These are phyloP conservation scores for Smittium culicis DNA, from an alignment of 371 early-diverging fungal species.

Conservation along the genomic window DNA sequence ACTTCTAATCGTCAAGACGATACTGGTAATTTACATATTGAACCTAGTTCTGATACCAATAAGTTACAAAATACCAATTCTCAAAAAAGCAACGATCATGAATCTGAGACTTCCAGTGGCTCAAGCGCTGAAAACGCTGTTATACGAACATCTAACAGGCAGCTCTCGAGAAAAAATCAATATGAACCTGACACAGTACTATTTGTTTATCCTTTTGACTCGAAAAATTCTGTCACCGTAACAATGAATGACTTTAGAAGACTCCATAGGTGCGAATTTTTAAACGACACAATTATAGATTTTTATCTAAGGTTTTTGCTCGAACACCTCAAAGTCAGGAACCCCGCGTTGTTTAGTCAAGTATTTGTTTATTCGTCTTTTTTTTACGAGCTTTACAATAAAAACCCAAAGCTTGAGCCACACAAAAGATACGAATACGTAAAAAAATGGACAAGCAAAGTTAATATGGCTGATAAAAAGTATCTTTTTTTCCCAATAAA, in stretches of 20 bases:
- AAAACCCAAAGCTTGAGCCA: slow-evolving; percentile 1
- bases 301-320: slow-evolving; percentile 39
- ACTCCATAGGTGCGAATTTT: slow-evolving; percentile 40
- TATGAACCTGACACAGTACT: slow-evolving; percentile 14
- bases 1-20: background rate
- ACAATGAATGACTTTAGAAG: slow-evolving; percentile 33
- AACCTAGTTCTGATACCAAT: background rate
- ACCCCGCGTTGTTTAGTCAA: slow-evolving; percentile 21
- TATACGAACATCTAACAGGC: no score
- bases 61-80: background rate
- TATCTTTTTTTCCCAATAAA: slow-evolving; percentile 54
- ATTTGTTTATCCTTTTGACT: slow-evolving; percentile 28
- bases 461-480: slow-evolving; percentile 42
- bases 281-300: slow-evolving; percentile 56
- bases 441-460: slow-evolving; percentile 43
- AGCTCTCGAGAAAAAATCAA: background rate
- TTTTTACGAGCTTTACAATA: slow-evolving; percentile 39
- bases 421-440: slow-evolving; percentile 32
- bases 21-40: background rate
- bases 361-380: slow-evolving; percentile 45
- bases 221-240: slow-evolving; percentile 32
- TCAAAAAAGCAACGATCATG: background rate
- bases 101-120: background rate
- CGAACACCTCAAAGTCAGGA: slow-evolving; percentile 17
- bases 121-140: background rate